Evolutionary conservation across 768 basidiomycete genomes (phyloP).

Genomic region (Symmetrospora coprosmae): DNA sequence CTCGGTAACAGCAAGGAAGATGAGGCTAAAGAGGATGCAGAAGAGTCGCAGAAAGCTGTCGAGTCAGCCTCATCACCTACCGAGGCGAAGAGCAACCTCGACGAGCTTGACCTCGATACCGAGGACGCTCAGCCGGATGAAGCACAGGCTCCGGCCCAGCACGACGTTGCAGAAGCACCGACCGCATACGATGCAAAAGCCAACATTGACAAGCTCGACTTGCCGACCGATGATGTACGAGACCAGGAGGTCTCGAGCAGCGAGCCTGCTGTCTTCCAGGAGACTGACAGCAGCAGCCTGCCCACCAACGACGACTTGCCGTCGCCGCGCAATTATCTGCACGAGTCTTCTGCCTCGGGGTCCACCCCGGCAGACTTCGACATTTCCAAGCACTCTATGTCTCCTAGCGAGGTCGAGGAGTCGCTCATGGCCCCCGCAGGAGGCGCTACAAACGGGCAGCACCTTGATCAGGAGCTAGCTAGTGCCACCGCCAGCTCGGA

Average conservation of each 20-base stretch:
- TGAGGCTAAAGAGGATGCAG: neutral
- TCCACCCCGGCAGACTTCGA: neutral
- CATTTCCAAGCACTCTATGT: conserved; percentile 3
- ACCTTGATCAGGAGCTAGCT: neutral
- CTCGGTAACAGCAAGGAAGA: neutral
- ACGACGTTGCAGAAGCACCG: neutral
- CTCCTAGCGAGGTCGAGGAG: conserved; percentile 10
- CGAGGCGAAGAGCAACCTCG: neutral
- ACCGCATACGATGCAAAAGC: neutral
- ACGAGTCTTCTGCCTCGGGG: conserved; percentile 2
- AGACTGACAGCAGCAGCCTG: too few relatives aligned
- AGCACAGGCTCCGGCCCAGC: neutral
- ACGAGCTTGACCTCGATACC: neutral
- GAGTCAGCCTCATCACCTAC: neutral
- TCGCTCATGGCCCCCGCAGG: neutral
- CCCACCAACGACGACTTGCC: neutral
- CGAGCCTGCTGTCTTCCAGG: too few relatives aligned
- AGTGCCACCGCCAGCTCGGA: too few relatives aligned
- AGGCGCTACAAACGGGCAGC: neutral
- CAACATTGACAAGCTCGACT: conserved; percentile 13
- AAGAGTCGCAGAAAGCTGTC: neutral
- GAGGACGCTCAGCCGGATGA: too few relatives aligned
- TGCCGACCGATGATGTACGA: neutral
- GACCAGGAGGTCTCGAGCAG: too few relatives aligned
- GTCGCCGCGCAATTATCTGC: neutral